Base-by-base conservation (phyloP, 805 yeast genomes). In the Zygosaccharomyces pseudorouxii region DNA sequence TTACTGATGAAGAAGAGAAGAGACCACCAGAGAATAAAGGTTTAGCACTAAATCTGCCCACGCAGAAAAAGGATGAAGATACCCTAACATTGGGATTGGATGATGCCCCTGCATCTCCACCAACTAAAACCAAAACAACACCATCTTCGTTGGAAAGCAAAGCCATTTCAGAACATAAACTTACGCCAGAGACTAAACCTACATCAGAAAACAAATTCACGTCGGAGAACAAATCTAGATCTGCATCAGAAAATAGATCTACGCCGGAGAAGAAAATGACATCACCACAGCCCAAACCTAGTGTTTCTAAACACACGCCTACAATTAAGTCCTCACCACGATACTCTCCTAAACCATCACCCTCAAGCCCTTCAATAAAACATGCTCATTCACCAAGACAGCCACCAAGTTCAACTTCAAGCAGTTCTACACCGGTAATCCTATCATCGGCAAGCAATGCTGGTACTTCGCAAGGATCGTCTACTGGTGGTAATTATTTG, bases 71-170 rank as follows among this genome's bases (percentile, higher is more conserved):
- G 27, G 51, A 41, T 18, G 54, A 51, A n/a, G 55, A 51, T 19
- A 51, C 55, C 12, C 33, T 51, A 44, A 51, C 54, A 18, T 29
- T 51, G 23, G 53, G 53, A 2, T 23, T 44, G 14, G 43, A 40
- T 29, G 48, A 41, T 29, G 19, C 19, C 4, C 37, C 44, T 18
- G 23, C 36, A 27, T 23, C 31, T 7, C 19, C 44, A n/a, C 27
- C 44, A 19, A n/a, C 3, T n/a, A 14, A 23, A 9, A 5, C 3
- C 11, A 20, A 28, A 18, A 3, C 18, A 19, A 3, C 23, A 19
- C 33, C 36, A 19, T 22, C 44, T 12, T 23, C 35, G 14, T n/a
- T 20, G 4, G 28, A 25, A 25, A 25, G 1, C 28, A 25, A 25
- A 25, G 28, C 11, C 28, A 5, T 25, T 10, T 10, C 28, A 25